Evolutionary conservation across 2,329 filamentous ascomycete species (phyloP).

Genomic region (Rhinocladiella mackenziei): DNA sequence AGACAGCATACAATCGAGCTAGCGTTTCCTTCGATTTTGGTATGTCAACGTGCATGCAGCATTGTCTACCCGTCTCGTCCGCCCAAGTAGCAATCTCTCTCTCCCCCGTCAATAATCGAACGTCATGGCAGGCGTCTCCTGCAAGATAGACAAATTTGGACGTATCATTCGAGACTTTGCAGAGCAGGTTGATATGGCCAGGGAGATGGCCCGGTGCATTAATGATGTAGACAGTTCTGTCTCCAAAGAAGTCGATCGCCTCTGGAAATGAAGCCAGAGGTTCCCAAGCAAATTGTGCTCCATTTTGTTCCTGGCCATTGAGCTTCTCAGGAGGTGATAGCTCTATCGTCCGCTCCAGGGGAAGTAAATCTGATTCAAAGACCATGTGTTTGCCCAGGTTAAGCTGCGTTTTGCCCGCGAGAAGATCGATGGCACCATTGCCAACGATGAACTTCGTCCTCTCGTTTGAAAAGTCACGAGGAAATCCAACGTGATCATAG

Average conservation of each 20-base stretch:
- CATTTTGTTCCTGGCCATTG: conserved; percentile 4
- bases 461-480: conserved; percentile 27
- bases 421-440: conserved; percentile 24
- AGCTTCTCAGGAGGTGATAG: conserved; percentile 17
- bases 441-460: conserved; percentile 41
- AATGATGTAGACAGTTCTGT: conserved; percentile 33
- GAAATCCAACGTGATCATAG: conserved; percentile 37
- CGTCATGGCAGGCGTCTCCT: conserved; percentile 36
- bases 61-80: conserved; percentile 28
- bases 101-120: conserved; percentile 32
- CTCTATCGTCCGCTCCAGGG: conserved; percentile 28
- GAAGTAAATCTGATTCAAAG: conserved; percentile 32
- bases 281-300: conserved; percentile 21
- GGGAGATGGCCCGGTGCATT: conserved; percentile 34
- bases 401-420: conserved; percentile 22
- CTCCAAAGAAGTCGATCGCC: conserved; percentile 33
- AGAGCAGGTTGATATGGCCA: conserved; percentile 35
- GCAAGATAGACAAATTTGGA: conserved; percentile 32
- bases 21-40: conserved; percentile 30
- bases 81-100: conserved; percentile 33
- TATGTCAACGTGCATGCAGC: conserved; percentile 34
- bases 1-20: conserved; percentile 18
- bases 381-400: conserved; percentile 29
- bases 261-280: conserved; percentile 21
- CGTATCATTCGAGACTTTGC: conserved; percentile 22